Percentiles rank a stretch among this genome's conserved stretches.
Evolutionary conservation across 2,329 filamentous ascomycete genomes (phyloP).

Genomic region (Waltergamsia citrina): DNA sequence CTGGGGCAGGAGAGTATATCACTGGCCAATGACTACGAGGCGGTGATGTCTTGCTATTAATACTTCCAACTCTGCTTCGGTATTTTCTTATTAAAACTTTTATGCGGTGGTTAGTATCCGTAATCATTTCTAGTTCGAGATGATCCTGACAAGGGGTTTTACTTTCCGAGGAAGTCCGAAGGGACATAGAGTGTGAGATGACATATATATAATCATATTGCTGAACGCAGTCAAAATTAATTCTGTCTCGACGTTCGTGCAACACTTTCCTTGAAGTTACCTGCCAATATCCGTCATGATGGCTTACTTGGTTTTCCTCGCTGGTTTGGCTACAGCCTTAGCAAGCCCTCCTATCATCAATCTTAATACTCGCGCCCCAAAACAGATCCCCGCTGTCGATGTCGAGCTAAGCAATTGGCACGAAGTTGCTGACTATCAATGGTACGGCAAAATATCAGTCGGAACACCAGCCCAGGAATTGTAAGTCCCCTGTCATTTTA

Average conservation of each 20-base stretch:
- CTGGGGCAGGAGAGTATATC: not conserved
- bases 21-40: not conserved
- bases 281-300: not conserved
- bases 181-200: not conserved
- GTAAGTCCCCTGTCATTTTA: slow-evolving; percentile 10
- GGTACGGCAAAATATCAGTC: slow-evolving; percentile 10
- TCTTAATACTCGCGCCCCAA: not conserved
- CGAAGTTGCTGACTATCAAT: slow-evolving; percentile 4
- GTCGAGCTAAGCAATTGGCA: slow-evolving; percentile 9
- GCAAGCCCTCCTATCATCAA: not conserved
- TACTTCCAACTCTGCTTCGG: no score
- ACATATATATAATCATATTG: not conserved
- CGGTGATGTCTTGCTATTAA: not conserved
- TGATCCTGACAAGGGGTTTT: not conserved
- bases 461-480: slow-evolving; percentile 14
- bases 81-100: no score
- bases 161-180: not conserved
- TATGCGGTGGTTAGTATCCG: not conserved
- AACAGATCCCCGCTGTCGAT: slow-evolving; percentile 4
- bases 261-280: not conserved
- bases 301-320: not conserved
- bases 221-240: not conserved
- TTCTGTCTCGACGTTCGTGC: not conserved
- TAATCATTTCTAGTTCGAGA: not conserved
- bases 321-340: not conserved